Evolutionary conservation across 164 flowering plant species (phyloP).

Genomic region (Santalum album): DNA sequence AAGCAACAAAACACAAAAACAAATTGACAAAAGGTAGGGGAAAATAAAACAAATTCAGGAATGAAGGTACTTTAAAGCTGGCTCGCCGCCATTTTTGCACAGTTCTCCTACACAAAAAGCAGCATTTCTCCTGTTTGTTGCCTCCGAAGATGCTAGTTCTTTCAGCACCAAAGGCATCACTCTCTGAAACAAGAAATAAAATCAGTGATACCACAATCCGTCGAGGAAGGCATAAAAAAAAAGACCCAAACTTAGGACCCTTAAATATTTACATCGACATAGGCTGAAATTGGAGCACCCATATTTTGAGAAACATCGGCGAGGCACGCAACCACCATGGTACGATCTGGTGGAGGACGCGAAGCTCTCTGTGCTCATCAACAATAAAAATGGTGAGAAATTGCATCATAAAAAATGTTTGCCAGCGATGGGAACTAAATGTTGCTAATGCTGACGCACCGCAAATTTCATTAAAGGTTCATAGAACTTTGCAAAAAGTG

Average conservation of each 20-base stretch:
- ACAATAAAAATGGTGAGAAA: slow-evolving; percentile 2
- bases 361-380: slow-evolving; percentile 60
- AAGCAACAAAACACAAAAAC: background rate
- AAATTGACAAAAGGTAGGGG: background rate
- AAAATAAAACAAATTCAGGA: background rate
- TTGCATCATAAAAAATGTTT: no score
- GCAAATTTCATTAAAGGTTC: slow-evolving; percentile 93
- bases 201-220: background rate
- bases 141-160: slow-evolving; percentile 74
- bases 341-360: slow-evolving; percentile 81
- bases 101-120: slow-evolving; percentile 97
- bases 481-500: slow-evolving; percentile 64
- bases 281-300: slow-evolving; percentile 86
- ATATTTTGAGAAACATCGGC: slow-evolving; percentile 97
- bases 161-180: slow-evolving; percentile 83
- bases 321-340: slow-evolving; percentile 97
- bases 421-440: background rate
- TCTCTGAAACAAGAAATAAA: slow-evolving; percentile 36
- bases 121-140: slow-evolving; percentile 94
- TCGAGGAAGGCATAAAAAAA: background rate
- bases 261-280: slow-evolving; percentile 58
- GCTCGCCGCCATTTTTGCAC: slow-evolving; percentile 84
- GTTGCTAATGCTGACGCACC: slow-evolving; percentile 31
- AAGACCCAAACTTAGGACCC: background rate
- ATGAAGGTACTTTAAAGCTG: slow-evolving; percentile 61